Conservation (phyloP, 257 asterid species). For the Capsicum rhomboideum region DNA sequence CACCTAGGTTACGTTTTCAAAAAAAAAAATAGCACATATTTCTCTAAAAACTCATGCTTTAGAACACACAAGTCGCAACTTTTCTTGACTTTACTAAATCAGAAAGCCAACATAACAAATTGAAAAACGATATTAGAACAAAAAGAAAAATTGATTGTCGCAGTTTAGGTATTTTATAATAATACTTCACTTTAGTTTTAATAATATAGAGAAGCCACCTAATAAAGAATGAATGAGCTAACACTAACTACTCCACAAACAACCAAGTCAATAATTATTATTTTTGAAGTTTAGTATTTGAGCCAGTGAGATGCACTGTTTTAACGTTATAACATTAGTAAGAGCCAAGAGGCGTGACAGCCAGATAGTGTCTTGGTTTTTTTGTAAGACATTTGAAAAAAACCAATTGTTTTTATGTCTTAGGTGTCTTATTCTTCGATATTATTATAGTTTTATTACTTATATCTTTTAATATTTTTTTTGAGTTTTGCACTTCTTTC, state of each 20-base stretch:
- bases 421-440: not conserved
- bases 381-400: not conserved
- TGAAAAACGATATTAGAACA: not conserved
- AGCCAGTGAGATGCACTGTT: not conserved
- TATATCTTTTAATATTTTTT: not conserved
- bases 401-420: not conserved
- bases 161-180: not conserved
- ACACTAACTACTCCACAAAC: not conserved
- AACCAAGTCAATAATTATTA: not conserved
- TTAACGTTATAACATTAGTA: not conserved
- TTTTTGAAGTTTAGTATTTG: not conserved
- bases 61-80: not conserved
- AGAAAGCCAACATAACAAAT: not conserved
- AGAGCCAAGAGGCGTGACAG: too few species aligned
- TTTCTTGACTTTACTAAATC: not conserved
- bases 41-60: not conserved
- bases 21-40: not conserved
- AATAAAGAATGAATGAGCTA: not conserved
- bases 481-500: fast-evolving
- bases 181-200: not conserved
- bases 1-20: not conserved
- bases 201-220: not conserved
- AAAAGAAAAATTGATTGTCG: not conserved
- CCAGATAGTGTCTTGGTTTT: not conserved
- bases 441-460: not conserved